Conservation (phyloP, 2,329 filamentous ascomycete species). For the Hymenoscyphus linearis region DNA sequence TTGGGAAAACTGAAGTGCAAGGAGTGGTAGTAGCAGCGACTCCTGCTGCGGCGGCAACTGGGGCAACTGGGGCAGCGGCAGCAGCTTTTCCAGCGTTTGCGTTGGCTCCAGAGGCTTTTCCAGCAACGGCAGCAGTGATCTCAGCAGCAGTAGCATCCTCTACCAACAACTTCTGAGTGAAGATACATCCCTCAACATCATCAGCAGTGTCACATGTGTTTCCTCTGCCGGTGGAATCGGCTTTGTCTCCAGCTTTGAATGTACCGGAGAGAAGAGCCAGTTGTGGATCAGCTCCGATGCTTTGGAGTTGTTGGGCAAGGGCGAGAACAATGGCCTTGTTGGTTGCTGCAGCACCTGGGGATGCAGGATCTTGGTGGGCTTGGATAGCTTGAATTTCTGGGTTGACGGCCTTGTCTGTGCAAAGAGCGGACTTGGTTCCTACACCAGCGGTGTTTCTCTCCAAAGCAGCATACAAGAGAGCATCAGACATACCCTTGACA, state of each 20-base stretch:
- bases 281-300: conserved; percentile 56
- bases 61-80: conserved; percentile 23
- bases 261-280: conserved; percentile 56
- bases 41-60: background rate
- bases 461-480: conserved; percentile 48
- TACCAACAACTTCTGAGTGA: conserved; percentile 46
- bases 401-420: conserved; percentile 54
- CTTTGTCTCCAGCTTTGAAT: conserved; percentile 51
- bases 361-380: conserved; percentile 65
- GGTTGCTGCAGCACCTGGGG: conserved; percentile 45
- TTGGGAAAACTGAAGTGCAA: background rate
- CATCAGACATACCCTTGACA: conserved; percentile 46
- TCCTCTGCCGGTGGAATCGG: conserved; percentile 41
- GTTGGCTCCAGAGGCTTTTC: conserved; percentile 13
- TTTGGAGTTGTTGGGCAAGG: conserved; percentile 54
- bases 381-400: conserved; percentile 58
- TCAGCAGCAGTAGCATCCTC: conserved; percentile 49
- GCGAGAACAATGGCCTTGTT: conserved; percentile 59
- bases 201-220: conserved; percentile 46
- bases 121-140: conserved; percentile 44
- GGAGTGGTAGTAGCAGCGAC: background rate
- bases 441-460: conserved; percentile 58
- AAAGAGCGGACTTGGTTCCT: conserved; percentile 52
- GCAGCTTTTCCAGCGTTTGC: conserved; percentile 14
- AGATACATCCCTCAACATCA: conserved; percentile 50